phyloP scores from a whole-genome alignment of 345 rosid species.

The Hibiscus syriacus region DNA sequence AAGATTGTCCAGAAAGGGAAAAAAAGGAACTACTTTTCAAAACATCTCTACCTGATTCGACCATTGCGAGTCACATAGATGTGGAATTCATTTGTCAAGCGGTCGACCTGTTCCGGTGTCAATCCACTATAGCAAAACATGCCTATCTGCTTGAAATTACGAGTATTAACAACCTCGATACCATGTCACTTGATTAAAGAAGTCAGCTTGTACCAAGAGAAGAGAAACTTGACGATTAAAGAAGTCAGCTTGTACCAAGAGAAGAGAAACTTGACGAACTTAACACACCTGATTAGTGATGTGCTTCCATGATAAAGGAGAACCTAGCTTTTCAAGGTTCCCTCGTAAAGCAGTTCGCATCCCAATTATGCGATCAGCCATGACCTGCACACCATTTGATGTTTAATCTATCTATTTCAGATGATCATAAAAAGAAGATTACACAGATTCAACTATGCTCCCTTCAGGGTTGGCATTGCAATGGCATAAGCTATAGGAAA shows the following conservation, averaged over 20 bases:
- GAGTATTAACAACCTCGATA: background rate
- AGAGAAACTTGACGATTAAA: background rate
- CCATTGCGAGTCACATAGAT: constrained; percentile 92
- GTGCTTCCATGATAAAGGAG: constrained; percentile 81
- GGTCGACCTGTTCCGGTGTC: constrained; percentile 93
- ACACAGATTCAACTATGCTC: background rate
- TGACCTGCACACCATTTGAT: constrained; percentile 32
- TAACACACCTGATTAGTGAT: constrained; percentile 67
- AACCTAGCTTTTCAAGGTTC: constrained; percentile 79
- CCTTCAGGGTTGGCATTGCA: background rate
- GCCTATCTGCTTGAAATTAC: constrained; percentile 56
- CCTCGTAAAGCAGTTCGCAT: constrained; percentile 73
- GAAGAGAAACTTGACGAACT: background rate
- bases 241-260: background rate
- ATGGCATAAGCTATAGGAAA: background rate
- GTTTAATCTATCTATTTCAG: background rate
- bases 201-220: background rate
- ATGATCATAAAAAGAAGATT: background rate
- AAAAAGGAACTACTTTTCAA: background rate
- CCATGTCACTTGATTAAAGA: background rate
- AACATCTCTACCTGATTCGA: constrained; percentile 64
- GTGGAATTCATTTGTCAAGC: constrained; percentile 63
- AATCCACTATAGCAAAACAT: constrained; percentile 96
- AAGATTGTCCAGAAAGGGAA: background rate
- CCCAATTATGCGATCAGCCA: constrained; percentile 92